phyloP scores from a whole-genome alignment of 345 rosid genomes.

The Anastatica hierochuntica region DNA sequence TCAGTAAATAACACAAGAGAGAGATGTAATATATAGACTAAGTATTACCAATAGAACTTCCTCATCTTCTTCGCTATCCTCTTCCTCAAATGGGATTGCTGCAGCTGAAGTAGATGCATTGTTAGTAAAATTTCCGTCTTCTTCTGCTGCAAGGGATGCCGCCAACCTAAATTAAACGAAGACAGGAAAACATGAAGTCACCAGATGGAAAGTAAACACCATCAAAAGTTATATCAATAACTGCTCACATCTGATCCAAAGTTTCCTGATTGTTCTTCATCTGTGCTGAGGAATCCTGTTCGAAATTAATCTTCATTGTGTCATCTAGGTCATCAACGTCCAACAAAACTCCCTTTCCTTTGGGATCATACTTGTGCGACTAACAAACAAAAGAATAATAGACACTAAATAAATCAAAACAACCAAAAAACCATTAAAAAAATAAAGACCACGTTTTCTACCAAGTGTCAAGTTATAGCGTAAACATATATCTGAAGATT shows the following conservation, averaged over 20 bases:
- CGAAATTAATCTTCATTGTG: conserved; percentile 4
- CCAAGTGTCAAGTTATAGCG: neutral
- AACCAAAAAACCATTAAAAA: neutral
- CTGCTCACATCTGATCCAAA: conserved; percentile 61
- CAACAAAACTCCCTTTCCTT: conserved; percentile 36
- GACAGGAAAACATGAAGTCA: conserved; percentile 13
- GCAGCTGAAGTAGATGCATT: conserved; percentile 40
- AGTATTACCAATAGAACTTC: conserved; percentile 32
- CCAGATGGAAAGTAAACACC: conserved; percentile 3
- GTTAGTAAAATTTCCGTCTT: conserved; percentile 20
- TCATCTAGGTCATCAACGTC: conserved; percentile 21
- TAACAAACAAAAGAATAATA: neutral
- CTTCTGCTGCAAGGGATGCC: conserved; percentile 54
- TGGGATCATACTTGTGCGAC: conserved; percentile 29
- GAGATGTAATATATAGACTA: neutral
- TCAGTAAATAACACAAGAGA: neutral
- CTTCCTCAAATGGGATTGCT: conserved; percentile 32
- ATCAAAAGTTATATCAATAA: conserved; percentile 3
- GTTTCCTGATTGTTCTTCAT: conserved; percentile 36
- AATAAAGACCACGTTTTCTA: neutral
- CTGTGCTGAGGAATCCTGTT: conserved; percentile 16
- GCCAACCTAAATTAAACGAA: conserved; percentile 47
- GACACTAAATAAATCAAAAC: neutral
- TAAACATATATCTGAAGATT: neutral
- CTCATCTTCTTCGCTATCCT: conserved; percentile 43